Evolutionary conservation across 345 rosid species (phyloP).

Genomic region (Heritiera littoralis): DNA sequence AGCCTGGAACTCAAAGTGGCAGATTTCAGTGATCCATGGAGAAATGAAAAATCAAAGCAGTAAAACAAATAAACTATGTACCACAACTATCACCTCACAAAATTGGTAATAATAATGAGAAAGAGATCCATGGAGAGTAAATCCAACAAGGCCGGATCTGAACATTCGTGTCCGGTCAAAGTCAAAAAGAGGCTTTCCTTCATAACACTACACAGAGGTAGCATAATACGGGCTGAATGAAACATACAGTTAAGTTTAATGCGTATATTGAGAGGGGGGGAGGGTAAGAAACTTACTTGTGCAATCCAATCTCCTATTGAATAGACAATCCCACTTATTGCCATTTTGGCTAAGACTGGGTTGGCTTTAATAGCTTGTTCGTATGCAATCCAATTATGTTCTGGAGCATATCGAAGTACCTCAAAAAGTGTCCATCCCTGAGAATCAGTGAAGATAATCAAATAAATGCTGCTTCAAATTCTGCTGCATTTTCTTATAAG

Average conservation of each 20-base stretch:
- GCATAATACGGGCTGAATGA: not conserved
- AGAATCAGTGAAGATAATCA: not conserved
- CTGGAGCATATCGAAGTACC: constrained; percentile 76
- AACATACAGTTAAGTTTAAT: too few species aligned
- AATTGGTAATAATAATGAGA: constrained; percentile 91
- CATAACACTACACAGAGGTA: constrained; percentile 59
- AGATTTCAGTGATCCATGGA: constrained; percentile 24
- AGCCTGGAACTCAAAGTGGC: constrained; percentile 45
- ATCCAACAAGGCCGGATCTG: constrained; percentile 94
- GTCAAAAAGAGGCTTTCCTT: constrained; percentile 83
- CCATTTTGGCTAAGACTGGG: constrained; percentile 96
- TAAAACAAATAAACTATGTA: constrained; percentile 6
- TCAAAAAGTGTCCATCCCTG: constrained; percentile 97
- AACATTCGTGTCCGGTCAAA: constrained; percentile 62
- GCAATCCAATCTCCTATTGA: constrained; percentile 96
- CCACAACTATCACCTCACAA: constrained; percentile 61
- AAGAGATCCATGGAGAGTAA: constrained; percentile 90
- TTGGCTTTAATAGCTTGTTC: constrained; percentile 81
- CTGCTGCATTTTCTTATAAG: not conserved
- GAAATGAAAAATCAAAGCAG: constrained; percentile 8
- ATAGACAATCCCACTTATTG: constrained; percentile 87
- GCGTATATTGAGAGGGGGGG: too few species aligned
- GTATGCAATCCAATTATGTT: constrained; percentile 92
- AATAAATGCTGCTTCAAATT: not conserved
- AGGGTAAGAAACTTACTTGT: constrained; percentile 49